Conservation (phyloP, 2,329 filamentous ascomycete genomes). For the Aspergillus candidus region DNA sequence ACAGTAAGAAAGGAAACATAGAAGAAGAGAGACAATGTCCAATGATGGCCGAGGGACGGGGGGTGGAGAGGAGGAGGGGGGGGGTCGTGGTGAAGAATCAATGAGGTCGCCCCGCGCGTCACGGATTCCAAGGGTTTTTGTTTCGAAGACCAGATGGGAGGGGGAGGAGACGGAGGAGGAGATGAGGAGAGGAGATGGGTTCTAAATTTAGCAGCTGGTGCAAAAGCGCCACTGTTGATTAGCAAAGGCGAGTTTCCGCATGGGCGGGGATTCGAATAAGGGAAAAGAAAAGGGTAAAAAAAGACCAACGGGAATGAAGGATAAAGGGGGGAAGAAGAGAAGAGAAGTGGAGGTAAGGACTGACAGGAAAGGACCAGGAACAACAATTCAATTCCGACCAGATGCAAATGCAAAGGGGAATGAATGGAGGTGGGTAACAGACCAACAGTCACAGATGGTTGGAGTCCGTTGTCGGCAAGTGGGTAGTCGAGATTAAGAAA, state of each 20-base stretch:
- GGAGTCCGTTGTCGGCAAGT: too few relatives aligned
- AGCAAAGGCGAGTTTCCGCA: conserved; percentile 7
- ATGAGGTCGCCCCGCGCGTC: conserved; percentile 14
- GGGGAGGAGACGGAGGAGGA: conserved; percentile 13
- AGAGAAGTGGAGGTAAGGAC: not conserved
- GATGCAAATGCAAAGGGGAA: conserved; percentile 3
- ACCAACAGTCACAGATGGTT: too few relatives aligned
- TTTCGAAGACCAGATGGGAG: not conserved
- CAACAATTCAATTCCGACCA: conserved; percentile 8
- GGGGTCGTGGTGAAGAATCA: conserved; percentile 1
- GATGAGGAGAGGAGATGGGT: conserved; percentile 16
- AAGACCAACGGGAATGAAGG: not conserved
- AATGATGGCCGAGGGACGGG: conserved; percentile 12
- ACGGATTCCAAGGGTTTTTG: conserved; percentile 4
- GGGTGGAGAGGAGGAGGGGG: conserved; percentile 1
- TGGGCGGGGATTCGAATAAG: conserved; percentile 3
- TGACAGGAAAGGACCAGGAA: conserved; percentile 8
- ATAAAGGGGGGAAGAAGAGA: conserved; percentile 2
- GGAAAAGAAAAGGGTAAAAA: not conserved
- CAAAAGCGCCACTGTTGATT: conserved; percentile 19
- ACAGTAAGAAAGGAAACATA: conserved; percentile 1
- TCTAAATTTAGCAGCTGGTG: conserved; percentile 32
- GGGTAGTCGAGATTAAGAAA: too few relatives aligned
- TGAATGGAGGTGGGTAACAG: not conserved
- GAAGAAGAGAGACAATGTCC: conserved; percentile 7